Evolutionary conservation across 202 grass and related monocot species (phyloP).

Genomic region (Panicum virgatum): DNA sequence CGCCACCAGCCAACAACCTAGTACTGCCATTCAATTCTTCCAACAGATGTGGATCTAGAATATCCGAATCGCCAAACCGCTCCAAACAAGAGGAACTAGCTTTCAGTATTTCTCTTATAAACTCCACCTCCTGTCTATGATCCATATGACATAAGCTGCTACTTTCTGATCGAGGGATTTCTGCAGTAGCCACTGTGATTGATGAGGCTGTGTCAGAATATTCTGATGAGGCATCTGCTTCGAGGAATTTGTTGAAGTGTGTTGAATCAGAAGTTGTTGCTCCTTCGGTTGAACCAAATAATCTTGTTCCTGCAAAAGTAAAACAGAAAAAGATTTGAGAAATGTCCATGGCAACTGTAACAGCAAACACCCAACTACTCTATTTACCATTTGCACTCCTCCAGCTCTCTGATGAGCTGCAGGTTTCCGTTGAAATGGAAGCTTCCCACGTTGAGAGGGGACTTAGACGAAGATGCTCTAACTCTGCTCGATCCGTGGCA

Average conservation of each 20-base stretch:
- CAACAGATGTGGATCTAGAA: slow-evolving; percentile 58
- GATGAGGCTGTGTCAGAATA: slow-evolving; percentile 77
- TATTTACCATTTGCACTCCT: slow-evolving; percentile 71
- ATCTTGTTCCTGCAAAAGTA: slow-evolving; percentile 60
- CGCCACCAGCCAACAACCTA: slow-evolving; percentile 36
- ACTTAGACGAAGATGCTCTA: slow-evolving; percentile 46
- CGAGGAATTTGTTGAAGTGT: slow-evolving; percentile 52
- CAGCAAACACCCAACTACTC: slow-evolving; percentile 25
- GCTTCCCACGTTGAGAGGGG: slow-evolving; percentile 59
- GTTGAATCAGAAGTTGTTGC: slow-evolving; percentile 42
- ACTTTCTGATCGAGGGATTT: slow-evolving; percentile 62
- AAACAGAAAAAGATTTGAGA: slow-evolving; percentile 24
- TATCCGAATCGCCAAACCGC: slow-evolving; percentile 31
- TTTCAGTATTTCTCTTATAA: slow-evolving; percentile 72
- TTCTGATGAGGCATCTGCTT: slow-evolving; percentile 53
- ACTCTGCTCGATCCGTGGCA: slow-evolving; percentile 39
- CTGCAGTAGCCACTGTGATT: slow-evolving; percentile 45
- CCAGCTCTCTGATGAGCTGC: slow-evolving; percentile 76
- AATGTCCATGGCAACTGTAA: neutral
- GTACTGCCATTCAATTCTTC: slow-evolving; percentile 50
- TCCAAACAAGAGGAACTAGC: slow-evolving; percentile 43
- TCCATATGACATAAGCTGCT: slow-evolving; percentile 47
- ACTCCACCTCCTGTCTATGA: slow-evolving; percentile 52
- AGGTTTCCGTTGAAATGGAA: slow-evolving; percentile 76
- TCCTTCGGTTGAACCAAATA: slow-evolving; percentile 51